phyloP scores from a whole-genome alignment of 371 early-diverging fungal genomes.

The Basidiobolus meristosporus region DNA sequence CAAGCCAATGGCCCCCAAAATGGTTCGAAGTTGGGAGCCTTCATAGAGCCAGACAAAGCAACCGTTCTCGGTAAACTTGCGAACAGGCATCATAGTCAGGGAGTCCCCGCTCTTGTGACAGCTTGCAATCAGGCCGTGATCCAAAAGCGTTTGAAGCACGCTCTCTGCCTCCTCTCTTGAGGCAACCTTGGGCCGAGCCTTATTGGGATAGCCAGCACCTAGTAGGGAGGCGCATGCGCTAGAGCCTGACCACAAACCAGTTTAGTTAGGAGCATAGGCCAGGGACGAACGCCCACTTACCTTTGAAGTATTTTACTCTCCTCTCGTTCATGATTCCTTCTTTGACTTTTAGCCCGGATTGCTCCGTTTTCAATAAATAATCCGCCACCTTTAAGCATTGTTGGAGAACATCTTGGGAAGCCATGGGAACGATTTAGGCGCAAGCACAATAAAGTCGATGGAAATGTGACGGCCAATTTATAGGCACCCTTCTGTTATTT shows the following conservation, averaged over 20 bases:
- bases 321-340: conserved; percentile 81
- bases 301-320: conserved; percentile 84
- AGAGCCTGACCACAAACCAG: neutral
- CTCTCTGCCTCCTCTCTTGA: conserved; percentile 1
- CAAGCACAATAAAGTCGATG: too few relatives aligned
- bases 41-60: conserved; percentile 95
- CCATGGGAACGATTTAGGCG: too few relatives aligned
- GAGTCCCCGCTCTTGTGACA: neutral
- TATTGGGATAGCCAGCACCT: neutral
- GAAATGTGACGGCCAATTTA: too few relatives aligned
- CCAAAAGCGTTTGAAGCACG: neutral
- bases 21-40: conserved; percentile 55
- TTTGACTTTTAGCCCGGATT: conserved; percentile 54
- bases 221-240: neutral
- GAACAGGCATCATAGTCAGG: neutral
- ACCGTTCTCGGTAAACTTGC: conserved; percentile 35
- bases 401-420: too few relatives aligned
- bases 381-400: conserved; percentile 16
- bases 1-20: conserved; percentile 56
- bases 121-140: neutral
- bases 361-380: conserved; percentile 32
- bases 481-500: too few relatives aligned
- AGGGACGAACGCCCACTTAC: conserved; percentile 11
- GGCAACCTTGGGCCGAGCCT: neutral
- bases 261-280: too few relatives aligned